A percentile compares a stretch with the other conserved stretches of the same genome.
phyloP scores from a whole-genome alignment of 805 yeast species.

The Kuraishia ogatae region DNA sequence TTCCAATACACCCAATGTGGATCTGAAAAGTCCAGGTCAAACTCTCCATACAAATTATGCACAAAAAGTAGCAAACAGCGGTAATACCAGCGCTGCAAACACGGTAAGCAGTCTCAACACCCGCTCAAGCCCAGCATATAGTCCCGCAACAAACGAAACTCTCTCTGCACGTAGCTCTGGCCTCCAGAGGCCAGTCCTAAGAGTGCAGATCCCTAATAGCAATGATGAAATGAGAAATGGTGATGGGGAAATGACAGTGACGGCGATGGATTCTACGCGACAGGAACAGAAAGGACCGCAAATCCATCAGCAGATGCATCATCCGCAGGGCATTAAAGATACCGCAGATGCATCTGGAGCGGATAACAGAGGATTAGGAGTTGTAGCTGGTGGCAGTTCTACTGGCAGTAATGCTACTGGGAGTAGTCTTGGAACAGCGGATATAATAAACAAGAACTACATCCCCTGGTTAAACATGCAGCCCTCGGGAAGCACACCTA shows the following conservation, averaged over 20 bases:
- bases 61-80: conserved; percentile 1
- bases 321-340: not conserved
- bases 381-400: not conserved
- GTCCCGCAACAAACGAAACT: not conserved
- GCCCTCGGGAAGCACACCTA: not conserved
- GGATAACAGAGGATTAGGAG: not conserved
- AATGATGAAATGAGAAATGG: conserved; percentile 19
- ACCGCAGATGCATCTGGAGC: not conserved
- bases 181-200: conserved; percentile 42
- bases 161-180: not conserved
- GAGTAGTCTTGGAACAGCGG: not conserved
- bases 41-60: not conserved
- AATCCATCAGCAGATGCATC: not conserved
- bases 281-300: conserved; percentile 11
- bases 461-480: not conserved
- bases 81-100: conserved; percentile 4
- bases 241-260: conserved; percentile 35
- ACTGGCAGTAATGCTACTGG: not conserved
- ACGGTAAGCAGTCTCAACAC: conserved; percentile 6
- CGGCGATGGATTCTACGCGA: conserved; percentile 30
- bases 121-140: conserved; percentile 3
- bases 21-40: not conserved
- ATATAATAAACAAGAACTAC: not conserved
- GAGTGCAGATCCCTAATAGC: conserved; percentile 51
- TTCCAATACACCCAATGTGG: not conserved